phyloP scores from a whole-genome alignment of 805 yeast genomes.

The Debaryomyces tyrocola region DNA sequence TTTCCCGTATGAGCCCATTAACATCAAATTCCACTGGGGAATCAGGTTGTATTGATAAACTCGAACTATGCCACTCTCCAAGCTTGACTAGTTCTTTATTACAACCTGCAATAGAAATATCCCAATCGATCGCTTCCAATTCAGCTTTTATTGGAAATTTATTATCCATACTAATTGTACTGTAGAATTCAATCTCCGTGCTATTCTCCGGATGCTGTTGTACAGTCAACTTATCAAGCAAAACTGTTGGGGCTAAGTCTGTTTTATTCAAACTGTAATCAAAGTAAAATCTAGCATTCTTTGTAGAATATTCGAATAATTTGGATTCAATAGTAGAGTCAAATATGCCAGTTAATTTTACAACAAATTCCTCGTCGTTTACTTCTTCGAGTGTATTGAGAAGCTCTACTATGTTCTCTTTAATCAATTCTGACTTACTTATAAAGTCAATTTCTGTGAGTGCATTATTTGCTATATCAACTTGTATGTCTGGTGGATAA shows the following conservation, averaged over 20 bases:
- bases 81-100: constrained; percentile 13
- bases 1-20: constrained; percentile 16
- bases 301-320: constrained; percentile 14
- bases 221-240: constrained; percentile 10
- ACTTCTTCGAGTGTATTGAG: constrained; percentile 15
- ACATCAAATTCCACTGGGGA: constrained; percentile 14
- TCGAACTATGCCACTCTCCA: constrained; percentile 23
- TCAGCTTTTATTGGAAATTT: constrained; percentile 17
- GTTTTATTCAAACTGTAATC: constrained; percentile 7
- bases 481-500: constrained; percentile 23
- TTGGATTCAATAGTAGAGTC: constrained; percentile 16
- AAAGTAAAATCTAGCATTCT: constrained; percentile 15
- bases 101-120: constrained; percentile 27
- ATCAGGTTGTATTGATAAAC: constrained; percentile 14
- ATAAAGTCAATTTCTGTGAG: constrained; percentile 23
- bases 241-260: constrained; percentile 13
- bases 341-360: constrained; percentile 23
- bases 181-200: constrained; percentile 7
- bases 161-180: constrained; percentile 8
- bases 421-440: constrained; percentile 14
- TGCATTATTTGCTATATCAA: constrained; percentile 18
- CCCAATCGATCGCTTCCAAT: constrained; percentile 26
- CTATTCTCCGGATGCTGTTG: constrained; percentile 8
- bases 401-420: constrained; percentile 16
- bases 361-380: constrained; percentile 12